Evolutionary conservation across 108 stramenopile genomes (phyloP).

Genomic region (Chaetoceros tenuissimus): DNA sequence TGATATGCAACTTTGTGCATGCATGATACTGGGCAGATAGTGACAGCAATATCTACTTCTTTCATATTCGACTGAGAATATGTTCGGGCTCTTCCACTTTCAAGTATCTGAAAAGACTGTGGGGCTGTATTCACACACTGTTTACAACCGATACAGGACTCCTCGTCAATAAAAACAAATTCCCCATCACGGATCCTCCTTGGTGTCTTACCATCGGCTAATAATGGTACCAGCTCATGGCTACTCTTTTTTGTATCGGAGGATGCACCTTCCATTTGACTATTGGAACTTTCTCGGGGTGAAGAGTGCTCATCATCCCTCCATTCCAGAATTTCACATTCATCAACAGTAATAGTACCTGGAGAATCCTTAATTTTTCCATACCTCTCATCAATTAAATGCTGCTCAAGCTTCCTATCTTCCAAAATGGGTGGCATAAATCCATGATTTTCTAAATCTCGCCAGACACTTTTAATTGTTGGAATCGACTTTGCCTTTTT

Average conservation of each 20-base stretch:
- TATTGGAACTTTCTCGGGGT: constrained; percentile 5
- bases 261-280: neutral
- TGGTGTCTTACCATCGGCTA: constrained; percentile 44
- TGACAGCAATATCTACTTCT: constrained; percentile 56
- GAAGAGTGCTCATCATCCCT: constrained; percentile 17
- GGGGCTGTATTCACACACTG: constrained; percentile 64
- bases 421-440: constrained; percentile 53
- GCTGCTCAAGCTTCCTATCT: constrained; percentile 23
- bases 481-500: constrained; percentile 23
- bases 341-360: constrained; percentile 37
- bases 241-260: constrained; percentile 33
- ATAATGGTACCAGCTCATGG: constrained; percentile 60
- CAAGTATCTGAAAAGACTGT: constrained; percentile 53
- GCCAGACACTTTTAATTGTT: constrained; percentile 50
- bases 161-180: constrained; percentile 83
- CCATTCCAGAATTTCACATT: constrained; percentile 69
- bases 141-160: constrained; percentile 79
- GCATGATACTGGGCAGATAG: constrained; percentile 68
- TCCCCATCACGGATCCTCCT: constrained; percentile 60
- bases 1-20: constrained; percentile 68
- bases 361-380: neutral
- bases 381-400: constrained; percentile 20
- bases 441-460: constrained; percentile 65
- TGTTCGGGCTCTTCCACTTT: constrained; percentile 67
- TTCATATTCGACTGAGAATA: constrained; percentile 40